Evolutionary conservation across 2,329 filamentous ascomycete species (phyloP).

Genomic region (Gliomastix tumulicola): DNA sequence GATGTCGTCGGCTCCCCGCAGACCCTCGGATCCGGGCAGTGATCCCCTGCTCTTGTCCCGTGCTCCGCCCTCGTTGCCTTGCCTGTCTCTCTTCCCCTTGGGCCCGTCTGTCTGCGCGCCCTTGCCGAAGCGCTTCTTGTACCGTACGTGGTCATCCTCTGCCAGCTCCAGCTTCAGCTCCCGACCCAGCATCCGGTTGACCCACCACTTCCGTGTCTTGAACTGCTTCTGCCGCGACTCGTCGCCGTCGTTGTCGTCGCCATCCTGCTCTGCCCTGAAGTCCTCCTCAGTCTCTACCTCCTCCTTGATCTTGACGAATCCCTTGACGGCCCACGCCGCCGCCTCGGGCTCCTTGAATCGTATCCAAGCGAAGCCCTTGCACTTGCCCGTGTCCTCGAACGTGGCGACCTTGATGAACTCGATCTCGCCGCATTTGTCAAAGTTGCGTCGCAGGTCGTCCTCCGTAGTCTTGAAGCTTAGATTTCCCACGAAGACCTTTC

Average conservation of each 20-base stretch:
- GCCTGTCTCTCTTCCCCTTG: constrained; percentile 24
- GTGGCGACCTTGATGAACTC: constrained; percentile 83
- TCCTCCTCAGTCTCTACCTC: constrained; percentile 56
- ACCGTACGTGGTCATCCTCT: constrained; percentile 80
- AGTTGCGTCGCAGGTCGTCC: constrained; percentile 74
- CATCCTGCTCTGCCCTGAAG: constrained; percentile 43
- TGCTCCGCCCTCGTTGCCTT: constrained; percentile 15
- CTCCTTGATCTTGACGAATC: constrained; percentile 68
- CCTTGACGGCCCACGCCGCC: constrained; percentile 64
- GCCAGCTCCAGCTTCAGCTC: constrained; percentile 85
- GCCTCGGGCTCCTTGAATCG: constrained; percentile 76
- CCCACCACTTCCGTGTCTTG: constrained; percentile 69
- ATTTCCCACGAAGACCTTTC: constrained; percentile 88
- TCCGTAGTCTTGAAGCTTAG: constrained; percentile 76
- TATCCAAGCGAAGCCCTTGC: constrained; percentile 96
- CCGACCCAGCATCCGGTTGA: constrained; percentile 76
- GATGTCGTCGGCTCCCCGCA: constrained; percentile 38
- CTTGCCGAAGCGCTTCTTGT: constrained; percentile 91
- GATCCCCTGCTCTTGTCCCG: constrained; percentile 26
- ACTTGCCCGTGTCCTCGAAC: constrained; percentile 95
- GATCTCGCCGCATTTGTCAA: constrained; percentile 76
- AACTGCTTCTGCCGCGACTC: constrained; percentile 37
- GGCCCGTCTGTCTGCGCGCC: constrained; percentile 38
- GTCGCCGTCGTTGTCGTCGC: constrained; percentile 30
- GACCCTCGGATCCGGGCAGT: constrained; percentile 21